phyloP scores from a whole-genome alignment of 305 asterid genomes.

The Ajuga reptans region DNA sequence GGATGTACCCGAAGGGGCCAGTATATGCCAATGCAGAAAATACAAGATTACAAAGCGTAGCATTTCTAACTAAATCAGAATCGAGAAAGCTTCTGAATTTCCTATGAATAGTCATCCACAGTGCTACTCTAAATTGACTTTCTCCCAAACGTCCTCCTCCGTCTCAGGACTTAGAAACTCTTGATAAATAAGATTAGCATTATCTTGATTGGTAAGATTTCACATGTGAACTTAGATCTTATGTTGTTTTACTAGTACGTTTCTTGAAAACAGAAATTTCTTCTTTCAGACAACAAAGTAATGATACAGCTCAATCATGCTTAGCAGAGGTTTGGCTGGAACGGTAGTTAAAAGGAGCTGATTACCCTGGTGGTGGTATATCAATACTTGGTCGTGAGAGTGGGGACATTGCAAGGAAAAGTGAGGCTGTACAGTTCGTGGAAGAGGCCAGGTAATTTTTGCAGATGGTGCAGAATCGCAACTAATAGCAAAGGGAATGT shows the following conservation, averaged over 20 bases:
- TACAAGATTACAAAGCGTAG: no score
- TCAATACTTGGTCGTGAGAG: background rate
- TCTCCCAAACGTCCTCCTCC: no score
- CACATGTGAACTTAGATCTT: background rate
- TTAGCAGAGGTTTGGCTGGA: background rate
- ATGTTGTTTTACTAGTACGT: background rate
- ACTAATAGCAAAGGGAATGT: background rate
- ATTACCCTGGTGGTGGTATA: background rate
- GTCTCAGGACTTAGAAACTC: background rate
- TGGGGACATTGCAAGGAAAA: background rate
- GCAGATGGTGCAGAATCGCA: background rate
- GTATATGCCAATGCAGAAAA: no score
- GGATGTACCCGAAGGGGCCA: conserved; percentile 59
- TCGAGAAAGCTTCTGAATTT: no score
- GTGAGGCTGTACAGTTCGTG: no score
- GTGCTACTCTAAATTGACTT: no score
- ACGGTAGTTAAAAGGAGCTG: background rate
- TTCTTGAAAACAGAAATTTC: background rate
- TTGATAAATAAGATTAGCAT: background rate
- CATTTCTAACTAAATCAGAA: no score
- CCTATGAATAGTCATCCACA: no score
- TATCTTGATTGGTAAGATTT: background rate
- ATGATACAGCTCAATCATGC: background rate
- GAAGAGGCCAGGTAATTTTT: background rate
- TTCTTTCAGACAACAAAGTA: background rate